phyloP scores from a whole-genome alignment of 2,329 filamentous ascomycete genomes.

The Talaromyces sp. region DNA sequence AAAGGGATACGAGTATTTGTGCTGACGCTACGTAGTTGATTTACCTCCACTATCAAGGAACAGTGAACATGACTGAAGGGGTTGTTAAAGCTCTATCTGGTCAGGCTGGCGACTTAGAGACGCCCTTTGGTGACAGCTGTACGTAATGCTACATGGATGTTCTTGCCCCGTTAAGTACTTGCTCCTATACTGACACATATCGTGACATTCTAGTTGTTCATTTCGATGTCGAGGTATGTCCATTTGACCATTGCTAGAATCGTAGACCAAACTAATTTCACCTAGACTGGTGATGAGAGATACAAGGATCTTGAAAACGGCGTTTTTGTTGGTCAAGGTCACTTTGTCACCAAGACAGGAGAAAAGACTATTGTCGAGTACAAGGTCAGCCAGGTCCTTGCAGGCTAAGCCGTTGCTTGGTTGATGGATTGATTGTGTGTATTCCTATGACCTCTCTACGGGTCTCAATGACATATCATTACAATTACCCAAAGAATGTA shows the following conservation, averaged over 20 bases:
- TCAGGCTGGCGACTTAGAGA: slow-evolving; percentile 31
- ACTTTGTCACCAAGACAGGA: slow-evolving; percentile 37
- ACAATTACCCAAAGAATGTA: background rate
- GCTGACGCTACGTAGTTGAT: slow-evolving; percentile 26
- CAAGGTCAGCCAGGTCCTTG: slow-evolving; percentile 38
- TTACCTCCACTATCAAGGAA: slow-evolving; percentile 42
- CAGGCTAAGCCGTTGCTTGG: slow-evolving; percentile 19
- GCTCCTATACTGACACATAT: background rate
- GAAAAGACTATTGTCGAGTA: slow-evolving; percentile 41
- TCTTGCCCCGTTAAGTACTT: background rate
- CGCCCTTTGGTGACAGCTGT: slow-evolving; percentile 42
- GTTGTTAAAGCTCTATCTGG: slow-evolving; percentile 34
- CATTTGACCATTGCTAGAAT: background rate
- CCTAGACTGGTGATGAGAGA: slow-evolving; percentile 39
- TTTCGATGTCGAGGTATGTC: slow-evolving; percentile 36
- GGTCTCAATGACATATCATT: background rate
- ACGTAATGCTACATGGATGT: slow-evolving; percentile 20
- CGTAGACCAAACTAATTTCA: background rate
- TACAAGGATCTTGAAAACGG: slow-evolving; percentile 42
- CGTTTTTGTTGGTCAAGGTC: slow-evolving; percentile 41
- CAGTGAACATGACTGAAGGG: slow-evolving; percentile 34
- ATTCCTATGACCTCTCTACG: background rate
- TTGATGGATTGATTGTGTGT: background rate
- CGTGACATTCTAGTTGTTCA: slow-evolving; percentile 30
- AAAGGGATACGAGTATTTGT: background rate